A percentile compares a stretch with the other conserved stretches of the same genome.
These are phyloP conservation scores for Neonectria coccinea DNA, from an alignment of 2,329 filamentous ascomycete species.

Conservation along the genomic window DNA sequence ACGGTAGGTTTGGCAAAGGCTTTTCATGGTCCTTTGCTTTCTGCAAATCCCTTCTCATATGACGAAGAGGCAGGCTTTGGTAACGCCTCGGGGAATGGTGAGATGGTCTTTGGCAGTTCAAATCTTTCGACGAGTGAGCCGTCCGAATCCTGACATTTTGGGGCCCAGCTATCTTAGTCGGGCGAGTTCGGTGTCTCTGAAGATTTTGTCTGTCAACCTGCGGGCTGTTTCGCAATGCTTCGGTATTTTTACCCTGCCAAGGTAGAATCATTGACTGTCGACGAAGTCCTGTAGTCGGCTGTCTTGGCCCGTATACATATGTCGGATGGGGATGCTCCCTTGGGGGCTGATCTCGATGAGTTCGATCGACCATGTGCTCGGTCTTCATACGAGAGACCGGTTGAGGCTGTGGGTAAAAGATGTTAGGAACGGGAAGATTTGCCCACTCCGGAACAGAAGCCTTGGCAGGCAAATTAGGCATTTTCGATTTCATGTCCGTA, in stretches of 20 bases:
- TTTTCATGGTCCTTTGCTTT: conserved; percentile 18
- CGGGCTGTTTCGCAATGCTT: not conserved
- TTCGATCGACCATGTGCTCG: not conserved
- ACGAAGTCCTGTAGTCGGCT: conserved; percentile 23
- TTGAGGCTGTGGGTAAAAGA: conserved; percentile 11
- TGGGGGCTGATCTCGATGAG: not conserved
- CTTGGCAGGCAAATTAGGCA: conserved; percentile 24
- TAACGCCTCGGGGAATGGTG: conserved; percentile 28
- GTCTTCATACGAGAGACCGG: not conserved
- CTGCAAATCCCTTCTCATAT: conserved; percentile 3
- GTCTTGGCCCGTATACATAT: conserved; percentile 5
- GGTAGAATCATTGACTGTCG: conserved; percentile 24
- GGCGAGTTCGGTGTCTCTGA: not conserved
- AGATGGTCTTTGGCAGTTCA: conserved; percentile 9
- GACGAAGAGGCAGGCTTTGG: conserved; percentile 32
- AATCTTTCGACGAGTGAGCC: conserved; percentile 20
- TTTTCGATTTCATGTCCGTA: conserved; percentile 28
- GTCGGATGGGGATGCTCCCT: not conserved
- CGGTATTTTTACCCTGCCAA: not conserved
- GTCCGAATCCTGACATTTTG: conserved; percentile 13
- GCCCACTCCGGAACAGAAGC: conserved; percentile 34
- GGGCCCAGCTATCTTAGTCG: not conserved
- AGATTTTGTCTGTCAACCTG: not conserved
- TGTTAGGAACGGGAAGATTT: conserved; percentile 3
- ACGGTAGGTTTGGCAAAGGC: conserved; percentile 18